phyloP scores from a whole-genome alignment of 345 rosid genomes.

The Citrus cavaleriei region DNA sequence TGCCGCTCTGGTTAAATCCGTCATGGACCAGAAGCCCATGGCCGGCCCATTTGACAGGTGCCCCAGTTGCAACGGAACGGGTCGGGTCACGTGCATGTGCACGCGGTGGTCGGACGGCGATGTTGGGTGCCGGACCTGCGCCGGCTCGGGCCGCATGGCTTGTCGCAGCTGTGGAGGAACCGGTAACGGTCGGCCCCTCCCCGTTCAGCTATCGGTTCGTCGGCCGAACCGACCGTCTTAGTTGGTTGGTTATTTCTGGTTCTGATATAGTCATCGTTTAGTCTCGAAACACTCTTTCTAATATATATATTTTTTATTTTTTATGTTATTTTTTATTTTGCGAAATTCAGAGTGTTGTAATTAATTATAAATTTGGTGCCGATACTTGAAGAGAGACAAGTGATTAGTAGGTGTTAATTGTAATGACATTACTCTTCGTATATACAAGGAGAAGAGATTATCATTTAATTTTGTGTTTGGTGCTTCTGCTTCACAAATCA shows the following conservation, averaged over 20 bases:
- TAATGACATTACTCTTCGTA: not conserved
- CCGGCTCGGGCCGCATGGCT: constrained; percentile 82
- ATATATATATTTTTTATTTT: not conserved
- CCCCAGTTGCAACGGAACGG: constrained; percentile 79
- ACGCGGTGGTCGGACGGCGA: constrained; percentile 94
- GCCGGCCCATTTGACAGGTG: constrained; percentile 71
- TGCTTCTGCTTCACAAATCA: not conserved
- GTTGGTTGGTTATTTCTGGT: constrained; percentile 4
- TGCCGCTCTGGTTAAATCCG: constrained; percentile 73
- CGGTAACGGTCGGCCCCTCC: constrained; percentile 84
- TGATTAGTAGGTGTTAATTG: not conserved
- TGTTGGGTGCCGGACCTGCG: constrained; percentile 77
- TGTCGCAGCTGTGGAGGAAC: constrained; percentile 90
- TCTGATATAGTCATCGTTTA: not conserved
- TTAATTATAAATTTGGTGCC: not conserved
- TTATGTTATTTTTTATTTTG: not conserved
- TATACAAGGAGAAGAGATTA: not conserved
- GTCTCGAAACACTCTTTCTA: not conserved
- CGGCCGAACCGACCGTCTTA: constrained; percentile 46
- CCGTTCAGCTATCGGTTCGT: constrained; percentile 64
- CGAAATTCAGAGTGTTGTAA: not conserved
- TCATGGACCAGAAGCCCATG: constrained; percentile 87
- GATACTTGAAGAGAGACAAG: not conserved
- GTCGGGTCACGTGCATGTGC: constrained; percentile 73
- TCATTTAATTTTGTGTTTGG: not conserved